Base-by-base conservation (phyloP, 1,139 yeast genomes). In the Pichia sp. region DNA sequence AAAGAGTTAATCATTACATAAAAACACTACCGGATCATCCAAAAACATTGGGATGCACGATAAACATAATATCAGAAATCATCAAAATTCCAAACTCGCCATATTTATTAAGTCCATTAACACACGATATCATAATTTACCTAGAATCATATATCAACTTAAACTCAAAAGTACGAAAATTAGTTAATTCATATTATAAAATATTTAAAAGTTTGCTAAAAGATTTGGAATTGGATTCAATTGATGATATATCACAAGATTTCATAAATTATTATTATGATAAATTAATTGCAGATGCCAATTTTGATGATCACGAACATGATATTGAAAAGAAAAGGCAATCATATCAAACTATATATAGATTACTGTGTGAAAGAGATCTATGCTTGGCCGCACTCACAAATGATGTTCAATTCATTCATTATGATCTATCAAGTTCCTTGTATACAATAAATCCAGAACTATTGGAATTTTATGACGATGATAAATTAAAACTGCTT, bases 401-500 rank as follows among this genome's bases (percentile, higher is more conserved):
- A 6, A 40, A 39, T 5, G 42, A 46, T n/a, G 20, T 41, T 2
- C 45, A 46, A 16, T 39, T 39, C 16, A 42, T 49, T 29, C 52
- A 46, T 27, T 27, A 37, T 3, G 52, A 49, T 35, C 44, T 46
- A 13, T 24, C 46, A 15, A 45, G 44, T 6, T 20, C 43, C 3
- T 27, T 49, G 16, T 49, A 49, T 27, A 44, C 52, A 3, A 43
- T 44, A 18, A 45, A 46, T 22, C 44, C 48, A 7, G 49, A 46
- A 8, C 18, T 49, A 16, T 29, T 49, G 15, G 29, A 15, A 15
- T 41, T 23, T 12, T 43, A 46, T 27, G 43, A 46, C 15, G 35
- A 25, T 13, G 29, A 41, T n/a, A 46, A 39, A 11, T 4, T 49
- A 8, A 22, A 32, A 24, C 40, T 43, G 36, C 24, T 46, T 4